phyloP scores from a whole-genome alignment of 352 stramenopile species.

The Globisporangium alternatum region DNA sequence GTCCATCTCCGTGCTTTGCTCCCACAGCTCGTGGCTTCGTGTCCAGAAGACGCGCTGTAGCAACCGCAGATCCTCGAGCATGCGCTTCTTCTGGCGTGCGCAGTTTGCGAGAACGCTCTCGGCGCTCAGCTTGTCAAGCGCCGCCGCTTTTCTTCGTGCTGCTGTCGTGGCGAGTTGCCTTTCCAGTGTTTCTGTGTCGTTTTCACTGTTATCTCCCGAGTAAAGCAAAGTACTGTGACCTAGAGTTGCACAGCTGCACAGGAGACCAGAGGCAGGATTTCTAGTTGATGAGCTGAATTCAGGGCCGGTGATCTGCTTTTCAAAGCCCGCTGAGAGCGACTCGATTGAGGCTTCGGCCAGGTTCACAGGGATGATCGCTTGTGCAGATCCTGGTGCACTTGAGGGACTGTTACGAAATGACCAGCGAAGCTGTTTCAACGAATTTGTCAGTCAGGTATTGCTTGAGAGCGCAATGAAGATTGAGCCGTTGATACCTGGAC shows the following conservation, averaged over 20 bases:
- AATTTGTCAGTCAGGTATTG: not conserved
- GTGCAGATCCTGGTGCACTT: not conserved
- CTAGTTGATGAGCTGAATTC: not conserved
- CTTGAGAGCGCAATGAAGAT: not conserved
- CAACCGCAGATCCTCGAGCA: conserved; percentile 30
- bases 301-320: not conserved
- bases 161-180: not conserved
- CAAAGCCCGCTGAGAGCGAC: conserved; percentile 6
- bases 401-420: not conserved
- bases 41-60: conserved; percentile 36
- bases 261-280: not conserved
- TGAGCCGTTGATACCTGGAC: conserved; percentile 36
- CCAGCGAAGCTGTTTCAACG: conserved; percentile 5
- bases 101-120: conserved; percentile 33
- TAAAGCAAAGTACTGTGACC: not conserved
- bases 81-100: conserved; percentile 25
- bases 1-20: not conserved
- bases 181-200: not conserved
- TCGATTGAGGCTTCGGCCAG: not conserved
- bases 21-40: conserved; percentile 25
- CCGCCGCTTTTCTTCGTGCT: not conserved
- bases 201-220: not conserved
- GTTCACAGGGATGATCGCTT: conserved; percentile 9
- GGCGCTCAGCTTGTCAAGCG: not conserved
- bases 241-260: not conserved